Evolutionary conservation across 2,329 filamentous ascomycete species (phyloP), one percentile per base, ranked within the genome.

Genomic region (Fusarium pseudonygamai): DNA sequence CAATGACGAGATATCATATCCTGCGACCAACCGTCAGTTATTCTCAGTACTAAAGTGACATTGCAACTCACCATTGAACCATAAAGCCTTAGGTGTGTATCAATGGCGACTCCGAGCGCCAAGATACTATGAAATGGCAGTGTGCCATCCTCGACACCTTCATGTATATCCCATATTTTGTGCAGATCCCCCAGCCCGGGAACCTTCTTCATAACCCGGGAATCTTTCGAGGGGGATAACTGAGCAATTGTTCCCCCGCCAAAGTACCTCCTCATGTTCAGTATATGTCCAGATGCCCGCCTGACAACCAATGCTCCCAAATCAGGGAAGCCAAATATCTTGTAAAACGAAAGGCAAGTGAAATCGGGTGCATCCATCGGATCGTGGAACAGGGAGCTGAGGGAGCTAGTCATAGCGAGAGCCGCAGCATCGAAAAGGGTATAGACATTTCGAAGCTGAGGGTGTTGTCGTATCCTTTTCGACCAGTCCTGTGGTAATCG

Each of bases 301-400:
- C 89, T 85, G 15, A 91, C 87, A 36, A 92, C 83, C 15, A 92
- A 79, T 2, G 87, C 89, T 9, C 90, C 90, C 18, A 92, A 83
- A 74, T 92, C 89, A n/a, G 90, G 88, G 62, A 90, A 91, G 1
- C 90, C 90, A 73, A 92, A 92, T 72, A 92, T 90, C 79, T 92
- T 92, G 81, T 92, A 91, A 65, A 92, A 86, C 16, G 88, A 90
- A 22, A 91, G 79, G 52, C 87, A 87, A 12, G 87, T 86, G 71
- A 92, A 91, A 78, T 92, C 90, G 0, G 90, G 90, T 4, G 88
- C 87, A 13, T 79, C 81, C 13, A 83, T 82, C 7, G 83, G 78
- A 58, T 90, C 83, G 36, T 82, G 83, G 46, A 93, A 86, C 20
- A 86, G 79, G 9, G 71, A 78, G 60, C 88, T 84, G 57, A 93